phyloP scores from a whole-genome alignment of 306 rosid species.

The Notholithocarpus densiflorus region DNA sequence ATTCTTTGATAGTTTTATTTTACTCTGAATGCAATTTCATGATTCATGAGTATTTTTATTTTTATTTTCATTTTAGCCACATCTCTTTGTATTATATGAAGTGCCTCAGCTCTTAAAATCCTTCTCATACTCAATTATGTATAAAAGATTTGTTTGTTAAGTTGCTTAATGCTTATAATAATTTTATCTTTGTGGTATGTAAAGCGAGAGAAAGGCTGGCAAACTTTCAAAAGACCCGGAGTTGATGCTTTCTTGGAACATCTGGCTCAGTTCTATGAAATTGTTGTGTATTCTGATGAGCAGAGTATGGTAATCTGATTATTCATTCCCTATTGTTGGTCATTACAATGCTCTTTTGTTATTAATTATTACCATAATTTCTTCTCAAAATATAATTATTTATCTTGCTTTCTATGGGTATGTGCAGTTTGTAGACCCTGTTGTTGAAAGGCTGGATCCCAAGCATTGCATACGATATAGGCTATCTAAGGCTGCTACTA shows the following conservation, averaged over 20 bases:
- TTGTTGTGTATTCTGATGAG: conserved; percentile 81
- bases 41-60: not conserved
- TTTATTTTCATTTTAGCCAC: not conserved
- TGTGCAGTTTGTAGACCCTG: conserved; percentile 92
- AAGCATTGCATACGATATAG: conserved; percentile 77
- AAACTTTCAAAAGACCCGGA: conserved; percentile 95
- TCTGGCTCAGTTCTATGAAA: conserved; percentile 82
- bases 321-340: conserved; percentile 17
- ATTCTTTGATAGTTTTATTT: not conserved
- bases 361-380: not conserved
- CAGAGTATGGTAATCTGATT: conserved; percentile 66
- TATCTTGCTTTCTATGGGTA: conserved; percentile 22
- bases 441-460: conserved; percentile 81
- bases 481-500: conserved; percentile 89
- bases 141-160: not conserved
- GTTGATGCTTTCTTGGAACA: conserved; percentile 98
- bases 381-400: too few relatives aligned
- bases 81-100: not conserved
- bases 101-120: conserved; percentile 7
- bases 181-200: conserved; percentile 30
- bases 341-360: not conserved
- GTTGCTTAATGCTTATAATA: conserved; percentile 13
- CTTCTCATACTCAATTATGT: conserved; percentile 1
- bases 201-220: conserved; percentile 97
- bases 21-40: not conserved